phyloP scores from a whole-genome alignment of 305 asterid species.

The Fraxinus platypoda region DNA sequence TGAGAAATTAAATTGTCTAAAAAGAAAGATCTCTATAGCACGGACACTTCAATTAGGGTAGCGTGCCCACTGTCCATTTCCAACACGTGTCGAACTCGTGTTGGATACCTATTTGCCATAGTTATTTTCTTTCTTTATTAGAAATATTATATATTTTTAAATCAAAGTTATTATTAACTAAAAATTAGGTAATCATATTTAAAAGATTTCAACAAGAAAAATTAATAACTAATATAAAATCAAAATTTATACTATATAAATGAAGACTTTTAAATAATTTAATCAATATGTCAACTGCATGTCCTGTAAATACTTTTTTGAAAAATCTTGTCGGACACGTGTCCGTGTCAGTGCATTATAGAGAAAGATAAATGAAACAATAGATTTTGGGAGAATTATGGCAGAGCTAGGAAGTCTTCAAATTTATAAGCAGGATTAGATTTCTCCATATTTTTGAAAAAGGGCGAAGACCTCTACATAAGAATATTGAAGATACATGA shows the following conservation, averaged over 20 bases:
- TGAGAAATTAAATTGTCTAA: neutral
- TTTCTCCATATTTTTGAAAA: neutral
- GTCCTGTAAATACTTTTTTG: too few relatives aligned
- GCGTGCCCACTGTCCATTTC: neutral
- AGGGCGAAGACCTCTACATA: neutral
- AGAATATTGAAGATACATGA: neutral
- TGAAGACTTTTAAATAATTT: too few relatives aligned
- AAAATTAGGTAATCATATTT: too few relatives aligned
- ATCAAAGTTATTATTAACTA: too few relatives aligned
- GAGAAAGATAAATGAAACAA: neutral
- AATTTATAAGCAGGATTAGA: neutral
- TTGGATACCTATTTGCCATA: neutral
- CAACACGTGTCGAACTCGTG: neutral
- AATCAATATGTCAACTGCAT: too few relatives aligned
- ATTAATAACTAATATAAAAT: too few relatives aligned
- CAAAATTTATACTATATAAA: too few relatives aligned
- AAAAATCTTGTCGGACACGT: neutral
- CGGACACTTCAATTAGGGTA: neutral
- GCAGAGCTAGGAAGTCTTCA: neutral
- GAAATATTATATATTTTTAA: too few relatives aligned
- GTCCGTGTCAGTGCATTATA: too few relatives aligned
- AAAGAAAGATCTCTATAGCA: neutral
- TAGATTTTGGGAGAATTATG: neutral
- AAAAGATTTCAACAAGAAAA: too few relatives aligned
- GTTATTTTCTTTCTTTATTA: too few relatives aligned